Evolutionary conservation across 208 protist genomes (phyloP).

Genomic region (Trypanosoma theileri): DNA sequence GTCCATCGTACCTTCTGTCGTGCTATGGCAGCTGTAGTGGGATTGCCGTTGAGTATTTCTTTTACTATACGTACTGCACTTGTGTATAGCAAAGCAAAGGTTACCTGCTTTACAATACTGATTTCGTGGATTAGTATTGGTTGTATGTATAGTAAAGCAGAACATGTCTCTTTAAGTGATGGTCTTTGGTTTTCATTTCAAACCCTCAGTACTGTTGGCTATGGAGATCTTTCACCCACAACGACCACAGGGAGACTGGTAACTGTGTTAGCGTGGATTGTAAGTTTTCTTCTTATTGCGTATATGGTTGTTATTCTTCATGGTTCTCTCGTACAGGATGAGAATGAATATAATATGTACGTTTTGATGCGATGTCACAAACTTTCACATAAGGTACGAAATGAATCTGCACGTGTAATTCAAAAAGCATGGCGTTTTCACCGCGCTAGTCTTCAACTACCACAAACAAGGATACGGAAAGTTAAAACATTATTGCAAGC

Average conservation of each 20-base stretch:
- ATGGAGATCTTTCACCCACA: constrained; percentile 71
- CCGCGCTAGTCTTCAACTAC: constrained; percentile 26
- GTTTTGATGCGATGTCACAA: constrained; percentile 48
- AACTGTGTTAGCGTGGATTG: constrained; percentile 42
- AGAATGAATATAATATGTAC: constrained; percentile 52
- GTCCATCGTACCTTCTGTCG: constrained; percentile 70
- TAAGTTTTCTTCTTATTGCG: constrained; percentile 37
- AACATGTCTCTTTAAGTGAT: constrained; percentile 41
- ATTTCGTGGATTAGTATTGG: constrained; percentile 48
- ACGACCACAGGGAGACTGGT: constrained; percentile 50
- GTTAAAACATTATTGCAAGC: constrained; percentile 34
- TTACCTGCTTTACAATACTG: constrained; percentile 30
- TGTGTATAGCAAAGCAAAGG: constrained; percentile 37
- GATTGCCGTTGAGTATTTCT: constrained; percentile 47
- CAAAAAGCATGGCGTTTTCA: constrained; percentile 57
- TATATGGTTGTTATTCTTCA: constrained; percentile 35
- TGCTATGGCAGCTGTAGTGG: constrained; percentile 55
- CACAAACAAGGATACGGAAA: constrained; percentile 30
- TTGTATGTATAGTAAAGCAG: constrained; percentile 53
- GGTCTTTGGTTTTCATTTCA: constrained; percentile 82
- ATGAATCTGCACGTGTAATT: constrained; percentile 51
- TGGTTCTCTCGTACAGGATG: neutral
- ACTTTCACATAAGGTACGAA: constrained; percentile 42
- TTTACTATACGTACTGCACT: constrained; percentile 72
- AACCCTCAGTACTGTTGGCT: constrained; percentile 71